Percentiles rank a stretch among this genome's conserved stretches.
These are phyloP conservation scores for Auriscalpium vulgare DNA, from an alignment of 768 basidiomycete species.

Conservation along the genomic window DNA sequence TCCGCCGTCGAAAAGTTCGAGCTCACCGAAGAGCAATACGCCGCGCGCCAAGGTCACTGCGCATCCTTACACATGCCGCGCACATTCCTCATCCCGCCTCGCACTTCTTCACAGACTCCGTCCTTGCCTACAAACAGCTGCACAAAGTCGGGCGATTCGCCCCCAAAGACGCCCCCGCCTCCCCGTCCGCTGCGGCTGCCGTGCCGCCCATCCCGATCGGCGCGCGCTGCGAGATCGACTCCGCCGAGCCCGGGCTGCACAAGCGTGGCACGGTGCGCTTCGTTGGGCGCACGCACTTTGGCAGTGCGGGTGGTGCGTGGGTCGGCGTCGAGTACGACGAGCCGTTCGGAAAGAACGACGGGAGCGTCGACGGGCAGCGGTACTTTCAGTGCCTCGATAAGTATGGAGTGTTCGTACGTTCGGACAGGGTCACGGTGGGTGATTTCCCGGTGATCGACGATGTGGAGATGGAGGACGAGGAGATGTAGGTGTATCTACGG, in stretches of 20 bases:
- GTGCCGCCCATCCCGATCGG: slow-evolving; percentile 48
- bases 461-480: slow-evolving; percentile 66
- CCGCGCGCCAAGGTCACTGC: slow-evolving; percentile 57
- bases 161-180: slow-evolving; percentile 32
- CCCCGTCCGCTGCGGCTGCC: slow-evolving; percentile 18
- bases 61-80: neutral
- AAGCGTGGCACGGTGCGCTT: slow-evolving; percentile 85
- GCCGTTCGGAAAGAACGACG: slow-evolving; percentile 92
- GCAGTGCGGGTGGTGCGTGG: slow-evolving; percentile 61
- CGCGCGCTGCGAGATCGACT: slow-evolving; percentile 78
- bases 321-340: slow-evolving; percentile 94
- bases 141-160: slow-evolving; percentile 89
- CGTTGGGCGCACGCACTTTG: slow-evolving; percentile 75
- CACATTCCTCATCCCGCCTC: slow-evolving; percentile 1
- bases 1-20: slow-evolving; percentile 91
- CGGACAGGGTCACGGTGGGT: slow-evolving; percentile 74
- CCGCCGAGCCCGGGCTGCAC: slow-evolving; percentile 54
- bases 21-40: slow-evolving; percentile 75
- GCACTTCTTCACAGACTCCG: slow-evolving; percentile 52
- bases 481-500: slow-evolving; percentile 39
- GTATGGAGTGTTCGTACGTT: slow-evolving; percentile 80
- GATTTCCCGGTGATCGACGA: slow-evolving; percentile 79
- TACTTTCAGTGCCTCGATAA: slow-evolving; percentile 78
- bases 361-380: slow-evolving; percentile 79
- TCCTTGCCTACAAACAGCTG: slow-evolving; percentile 81